Evolutionary conservation across 2,329 filamentous ascomycete species (phyloP), one percentile per base, ranked within the genome.

Genomic region (Apiospora koreana): DNA sequence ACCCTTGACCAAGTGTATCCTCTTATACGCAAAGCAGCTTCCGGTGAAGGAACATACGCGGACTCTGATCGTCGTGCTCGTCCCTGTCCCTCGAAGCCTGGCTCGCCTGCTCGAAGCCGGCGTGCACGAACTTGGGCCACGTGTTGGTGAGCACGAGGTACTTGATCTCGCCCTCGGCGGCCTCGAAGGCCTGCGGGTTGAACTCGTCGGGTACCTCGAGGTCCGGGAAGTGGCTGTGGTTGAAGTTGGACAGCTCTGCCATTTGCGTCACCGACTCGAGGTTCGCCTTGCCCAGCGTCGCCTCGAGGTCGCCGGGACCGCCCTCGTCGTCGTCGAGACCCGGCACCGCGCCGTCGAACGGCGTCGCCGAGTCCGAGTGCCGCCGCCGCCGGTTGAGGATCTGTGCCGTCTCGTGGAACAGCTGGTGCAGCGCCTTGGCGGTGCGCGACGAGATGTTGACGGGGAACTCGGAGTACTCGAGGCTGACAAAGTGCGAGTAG

Each of bases 81-180:
- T 62, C 31, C 31, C 21, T 35, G 28, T 62, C 31, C 54, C 21
- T n/a, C 9, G 28, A 38, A 0, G 43, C 18, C 28, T 68, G 67
- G 48, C 62, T 65, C 3, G 45, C 38, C 64, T 62, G 67, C 18
- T 71, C 71, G 41, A 70, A 54, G 21, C 69, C 70, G 43, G 69
- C 65, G 28, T 72, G 75, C 66, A 78, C 73, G 54, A 78, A 78
- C 70, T 77, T 78, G 43, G 77, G 76, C 77, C 77, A 78, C 0
- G 77, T 78, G 69, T 78, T 78, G 25, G 76, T 78, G 43, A 78
- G 72, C 6, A 78, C 74, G n/a, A 76, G 71, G 65, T 76, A 75
- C 72, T 76, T 76, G 70, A 76, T 73, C 67, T 75, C 72, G 41
- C 68, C 69, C 68, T 75, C 73, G 41, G 71, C 74, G 12, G 67